phyloP scores from a whole-genome alignment of 2,329 filamentous ascomycete genomes.

The Fusarium xylarioides region DNA sequence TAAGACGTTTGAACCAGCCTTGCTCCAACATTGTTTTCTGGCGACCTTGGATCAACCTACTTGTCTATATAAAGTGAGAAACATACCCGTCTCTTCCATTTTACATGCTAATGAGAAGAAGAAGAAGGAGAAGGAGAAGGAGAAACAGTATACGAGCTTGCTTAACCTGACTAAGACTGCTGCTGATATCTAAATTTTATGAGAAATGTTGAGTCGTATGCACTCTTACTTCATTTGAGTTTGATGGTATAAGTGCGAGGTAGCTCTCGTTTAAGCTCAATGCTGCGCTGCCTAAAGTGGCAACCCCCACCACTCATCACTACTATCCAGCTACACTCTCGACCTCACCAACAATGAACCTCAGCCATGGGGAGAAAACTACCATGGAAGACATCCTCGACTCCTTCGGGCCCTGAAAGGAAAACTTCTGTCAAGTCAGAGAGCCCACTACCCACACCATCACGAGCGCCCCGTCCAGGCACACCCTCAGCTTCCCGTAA shows the following conservation, averaged over 20 bases:
- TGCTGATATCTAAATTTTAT: too few relatives aligned
- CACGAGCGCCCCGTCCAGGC: conserved; percentile 3
- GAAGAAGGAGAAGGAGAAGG: background rate
- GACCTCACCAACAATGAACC: conserved; percentile 9
- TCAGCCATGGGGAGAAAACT: conserved; percentile 59
- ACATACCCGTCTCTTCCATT: background rate
- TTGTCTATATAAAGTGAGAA: background rate
- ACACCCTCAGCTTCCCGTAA: conserved; percentile 13
- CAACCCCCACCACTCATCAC: conserved; percentile 11
- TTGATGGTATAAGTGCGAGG: background rate
- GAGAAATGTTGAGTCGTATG: background rate
- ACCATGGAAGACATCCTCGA: conserved; percentile 57
- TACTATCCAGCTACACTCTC: background rate
- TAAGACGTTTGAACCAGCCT: background rate
- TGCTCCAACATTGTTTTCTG: background rate
- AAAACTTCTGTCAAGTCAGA: conserved; percentile 11
- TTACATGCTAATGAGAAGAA: background rate
- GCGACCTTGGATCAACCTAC: background rate
- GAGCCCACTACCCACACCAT: conserved; percentile 1
- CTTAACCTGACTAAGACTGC: background rate
- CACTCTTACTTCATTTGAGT: background rate
- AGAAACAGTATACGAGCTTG: background rate
- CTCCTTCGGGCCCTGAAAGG: conserved; percentile 8
- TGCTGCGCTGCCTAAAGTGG: conserved; percentile 7
- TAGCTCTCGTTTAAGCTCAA: conserved; percentile 4